Evolutionary conservation across 1,284 basidiomycete species (phyloP).

Genomic region (Cerioporus squamosus): DNA sequence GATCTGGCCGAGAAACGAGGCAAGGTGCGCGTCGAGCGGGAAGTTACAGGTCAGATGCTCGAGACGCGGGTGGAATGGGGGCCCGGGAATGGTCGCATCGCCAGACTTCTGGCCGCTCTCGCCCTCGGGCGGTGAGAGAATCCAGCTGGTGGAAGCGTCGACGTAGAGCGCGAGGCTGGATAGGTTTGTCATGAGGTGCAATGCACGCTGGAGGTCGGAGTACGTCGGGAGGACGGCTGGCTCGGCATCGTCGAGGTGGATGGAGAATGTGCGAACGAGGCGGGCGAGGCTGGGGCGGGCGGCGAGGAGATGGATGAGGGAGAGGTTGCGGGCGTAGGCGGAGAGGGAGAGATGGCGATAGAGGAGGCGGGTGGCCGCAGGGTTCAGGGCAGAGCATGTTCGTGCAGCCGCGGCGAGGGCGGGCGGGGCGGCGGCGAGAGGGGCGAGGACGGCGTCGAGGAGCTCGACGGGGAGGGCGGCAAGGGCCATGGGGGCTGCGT

Average conservation of each 20-base stretch:
- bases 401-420: slow-evolving; percentile 44
- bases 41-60: slow-evolving; percentile 61
- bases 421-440: slow-evolving; percentile 29
- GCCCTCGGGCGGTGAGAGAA: slow-evolving; percentile 42
- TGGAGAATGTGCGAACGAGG: slow-evolving; percentile 61
- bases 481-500: slow-evolving; percentile 30
- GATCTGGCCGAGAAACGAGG: slow-evolving; percentile 51
- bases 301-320: slow-evolving; percentile 58
- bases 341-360: slow-evolving; percentile 60
- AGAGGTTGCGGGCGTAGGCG: slow-evolving; percentile 46
- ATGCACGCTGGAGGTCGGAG: slow-evolving; percentile 49
- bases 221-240: slow-evolving; percentile 52
- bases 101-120: slow-evolving; percentile 25
- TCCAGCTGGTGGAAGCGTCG: slow-evolving; percentile 53
- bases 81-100: slow-evolving; percentile 10
- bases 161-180: slow-evolving; percentile 60
- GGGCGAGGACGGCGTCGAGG: slow-evolving; percentile 35
- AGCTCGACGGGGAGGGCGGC: slow-evolving; percentile 38
- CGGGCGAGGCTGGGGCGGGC: slow-evolving; percentile 53
- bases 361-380: slow-evolving; percentile 60
- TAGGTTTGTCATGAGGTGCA: slow-evolving; percentile 62
- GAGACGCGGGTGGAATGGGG: slow-evolving; percentile 48
- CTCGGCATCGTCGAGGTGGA: slow-evolving; percentile 49
- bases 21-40: slow-evolving; percentile 57
- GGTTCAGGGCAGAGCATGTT: slow-evolving; percentile 45